Conservation (phyloP, 768 basidiomycete genomes). For the Cyclocybe cylindracea region DNA sequence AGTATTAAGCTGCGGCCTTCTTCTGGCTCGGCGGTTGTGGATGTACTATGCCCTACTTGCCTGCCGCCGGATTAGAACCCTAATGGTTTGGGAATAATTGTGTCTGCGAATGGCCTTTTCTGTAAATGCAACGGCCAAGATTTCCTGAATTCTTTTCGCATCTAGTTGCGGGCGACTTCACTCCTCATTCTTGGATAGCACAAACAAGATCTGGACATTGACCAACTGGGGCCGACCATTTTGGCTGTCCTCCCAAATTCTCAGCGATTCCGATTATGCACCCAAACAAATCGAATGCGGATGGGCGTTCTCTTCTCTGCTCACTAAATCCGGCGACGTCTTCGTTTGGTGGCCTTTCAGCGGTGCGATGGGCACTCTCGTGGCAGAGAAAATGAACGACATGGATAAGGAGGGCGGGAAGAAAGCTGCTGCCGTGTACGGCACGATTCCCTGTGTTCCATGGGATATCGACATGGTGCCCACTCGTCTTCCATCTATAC, state of each 20-base stretch:
- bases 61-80: too few species aligned
- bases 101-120: too few species aligned
- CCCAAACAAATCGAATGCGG: conserved; percentile 74
- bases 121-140: too few species aligned
- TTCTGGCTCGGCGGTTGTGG: too few species aligned
- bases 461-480: conserved; percentile 63
- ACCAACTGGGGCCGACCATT: conserved; percentile 80
- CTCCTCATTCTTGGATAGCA: conserved; percentile 61
- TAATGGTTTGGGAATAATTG: too few species aligned
- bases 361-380: conserved; percentile 38
- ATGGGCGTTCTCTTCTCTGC: conserved; percentile 75
- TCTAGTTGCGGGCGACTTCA: conserved; percentile 78
- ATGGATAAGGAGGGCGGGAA: conserved; percentile 47
- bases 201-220: conserved; percentile 71
- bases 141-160: not conserved
- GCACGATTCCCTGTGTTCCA: conserved; percentile 57
- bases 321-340: conserved; percentile 72
- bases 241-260: conserved; percentile 49
- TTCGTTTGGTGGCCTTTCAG: conserved; percentile 74
- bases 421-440: conserved; percentile 35
- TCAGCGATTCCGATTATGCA: conserved; percentile 43
- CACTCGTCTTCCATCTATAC: conserved; percentile 57
- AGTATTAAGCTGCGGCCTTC: too few species aligned
- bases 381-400: conserved; percentile 38
- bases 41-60: too few species aligned